phyloP scores from a whole-genome alignment of 768 basidiomycete genomes.

The Mycena maculata region DNA sequence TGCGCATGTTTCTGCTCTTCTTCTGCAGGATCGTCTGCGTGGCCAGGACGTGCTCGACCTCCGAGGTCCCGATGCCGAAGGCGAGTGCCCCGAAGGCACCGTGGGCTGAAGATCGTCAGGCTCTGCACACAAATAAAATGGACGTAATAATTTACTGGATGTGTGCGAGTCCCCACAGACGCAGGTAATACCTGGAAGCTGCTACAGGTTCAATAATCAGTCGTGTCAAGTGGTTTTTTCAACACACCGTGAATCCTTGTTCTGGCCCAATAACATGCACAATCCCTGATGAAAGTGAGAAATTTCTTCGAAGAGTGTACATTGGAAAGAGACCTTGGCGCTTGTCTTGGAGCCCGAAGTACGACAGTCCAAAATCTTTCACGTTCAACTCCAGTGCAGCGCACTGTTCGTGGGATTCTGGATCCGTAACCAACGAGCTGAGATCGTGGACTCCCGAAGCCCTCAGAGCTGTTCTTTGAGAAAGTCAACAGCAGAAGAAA shows the following conservation, averaged over 20 bases:
- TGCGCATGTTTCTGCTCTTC: slow-evolving; percentile 93
- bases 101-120: slow-evolving; percentile 65
- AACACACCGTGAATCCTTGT: slow-evolving; percentile 84
- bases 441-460: background rate
- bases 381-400: slow-evolving; percentile 88
- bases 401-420: slow-evolving; percentile 87
- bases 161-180: slow-evolving; percentile 96
- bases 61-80: slow-evolving; percentile 93
- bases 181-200: slow-evolving; percentile 82
- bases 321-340: slow-evolving; percentile 72
- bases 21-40: slow-evolving; percentile 92
- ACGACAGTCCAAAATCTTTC: slow-evolving; percentile 90
- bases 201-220: slow-evolving; percentile 18
- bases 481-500: background rate
- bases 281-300: slow-evolving; percentile 60
- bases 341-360: slow-evolving; percentile 90
- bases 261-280: slow-evolving; percentile 94
- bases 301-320: background rate
- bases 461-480: slow-evolving; percentile 11
- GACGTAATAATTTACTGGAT: slow-evolving; percentile 67
- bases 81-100: slow-evolving; percentile 94
- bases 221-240: slow-evolving; percentile 29
- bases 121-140: background rate
- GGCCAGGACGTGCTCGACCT: slow-evolving; percentile 94
- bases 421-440: slow-evolving; percentile 74